phyloP scores from a whole-genome alignment of 2,329 filamentous ascomycete species.

The Paraphaeosphaeria minitans region DNA sequence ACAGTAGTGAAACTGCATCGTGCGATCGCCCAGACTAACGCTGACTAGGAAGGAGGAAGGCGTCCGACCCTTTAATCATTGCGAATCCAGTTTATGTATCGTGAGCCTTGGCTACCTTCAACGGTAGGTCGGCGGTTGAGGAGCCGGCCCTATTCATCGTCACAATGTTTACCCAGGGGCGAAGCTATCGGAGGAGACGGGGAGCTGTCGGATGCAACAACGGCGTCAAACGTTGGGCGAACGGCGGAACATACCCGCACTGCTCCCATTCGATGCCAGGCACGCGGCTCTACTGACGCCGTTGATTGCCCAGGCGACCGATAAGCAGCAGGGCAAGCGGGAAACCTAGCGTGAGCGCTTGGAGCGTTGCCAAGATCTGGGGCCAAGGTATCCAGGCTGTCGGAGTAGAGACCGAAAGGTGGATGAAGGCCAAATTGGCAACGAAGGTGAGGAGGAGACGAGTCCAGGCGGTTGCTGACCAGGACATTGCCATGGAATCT shows the following conservation, averaged over 20 bases:
- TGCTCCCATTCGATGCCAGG: not conserved
- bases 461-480: not conserved
- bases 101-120: not conserved
- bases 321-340: constrained; percentile 1
- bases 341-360: constrained; percentile 4
- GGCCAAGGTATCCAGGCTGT: not conserved
- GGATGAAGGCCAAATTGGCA: not conserved
- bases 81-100: not conserved
- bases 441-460: not conserved
- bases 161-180: not conserved
- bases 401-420: constrained; percentile 10
- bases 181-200: not conserved
- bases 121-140: not conserved
- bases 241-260: not conserved
- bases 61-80: not conserved
- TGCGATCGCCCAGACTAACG: not conserved
- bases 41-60: not conserved
- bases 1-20: constrained; percentile 1
- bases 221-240: not conserved
- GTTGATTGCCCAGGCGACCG: not conserved
- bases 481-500: not conserved
- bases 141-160: not conserved
- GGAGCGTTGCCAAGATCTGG: constrained; percentile 14
- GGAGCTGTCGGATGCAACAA: not conserved
- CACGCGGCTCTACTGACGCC: not conserved